These are phyloP conservation scores for Cystobasidium pallidum DNA, from an alignment of 1,284 basidiomycete genomes.

Conservation along the genomic window DNA sequence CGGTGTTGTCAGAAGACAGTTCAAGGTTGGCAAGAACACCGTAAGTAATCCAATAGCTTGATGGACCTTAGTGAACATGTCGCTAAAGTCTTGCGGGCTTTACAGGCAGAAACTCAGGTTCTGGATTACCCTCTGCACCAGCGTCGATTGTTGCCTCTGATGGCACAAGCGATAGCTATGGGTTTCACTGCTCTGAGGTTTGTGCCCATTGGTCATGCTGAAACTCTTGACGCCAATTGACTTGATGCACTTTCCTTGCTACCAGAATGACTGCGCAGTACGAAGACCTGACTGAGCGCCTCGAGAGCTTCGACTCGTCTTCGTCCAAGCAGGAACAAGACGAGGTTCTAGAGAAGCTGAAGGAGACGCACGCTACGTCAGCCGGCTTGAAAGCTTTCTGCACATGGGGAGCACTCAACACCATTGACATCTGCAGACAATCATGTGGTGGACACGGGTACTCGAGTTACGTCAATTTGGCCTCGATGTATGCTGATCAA, in stretches of 20 bases:
- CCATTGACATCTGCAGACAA: conserved; percentile 64
- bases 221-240: not conserved
- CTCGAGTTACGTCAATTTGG: conserved; percentile 63
- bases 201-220: not conserved
- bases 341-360: conserved; percentile 60
- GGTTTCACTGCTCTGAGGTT: conserved; percentile 60
- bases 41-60: conserved; percentile 45
- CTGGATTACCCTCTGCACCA: conserved; percentile 67
- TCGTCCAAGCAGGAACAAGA: conserved; percentile 55
- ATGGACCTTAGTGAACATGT: not conserved
- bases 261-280: conserved; percentile 54
- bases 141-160: conserved; percentile 63
- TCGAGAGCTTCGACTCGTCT: conserved; percentile 62
- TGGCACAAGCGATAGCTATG: conserved; percentile 64
- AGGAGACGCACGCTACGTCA: conserved; percentile 65
- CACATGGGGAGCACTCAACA: conserved; percentile 64
- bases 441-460: conserved; percentile 65
- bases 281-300: conserved; percentile 59
- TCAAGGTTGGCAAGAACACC: conserved; percentile 59
- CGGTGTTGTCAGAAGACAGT: conserved; percentile 63
- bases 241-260: conserved; percentile 44
- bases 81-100: not conserved
- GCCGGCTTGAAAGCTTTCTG: conserved; percentile 66
- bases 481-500: conserved; percentile 63
- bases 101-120: conserved; percentile 61